These are phyloP conservation scores for Backusella sp. DNA, from an alignment of 192 early-diverging fungal species.

Conservation along the genomic window DNA sequence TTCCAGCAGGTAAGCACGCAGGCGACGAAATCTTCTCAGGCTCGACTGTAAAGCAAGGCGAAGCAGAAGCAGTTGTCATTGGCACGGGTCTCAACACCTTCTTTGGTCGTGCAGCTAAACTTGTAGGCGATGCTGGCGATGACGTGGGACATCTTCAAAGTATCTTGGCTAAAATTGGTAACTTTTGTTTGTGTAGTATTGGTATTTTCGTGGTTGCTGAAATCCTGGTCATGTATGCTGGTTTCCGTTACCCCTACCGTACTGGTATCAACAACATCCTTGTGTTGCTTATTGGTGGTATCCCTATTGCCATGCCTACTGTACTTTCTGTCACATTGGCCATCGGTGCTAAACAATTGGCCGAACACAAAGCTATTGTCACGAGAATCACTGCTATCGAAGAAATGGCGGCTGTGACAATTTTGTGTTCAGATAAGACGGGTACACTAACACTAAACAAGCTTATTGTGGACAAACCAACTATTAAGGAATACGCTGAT, in stretches of 20 bases:
- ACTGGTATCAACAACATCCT: conserved; percentile 79
- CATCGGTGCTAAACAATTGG: conserved; percentile 78
- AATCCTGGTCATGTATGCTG: conserved; percentile 70
- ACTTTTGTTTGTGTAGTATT: conserved; percentile 73
- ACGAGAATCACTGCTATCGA: conserved; percentile 81
- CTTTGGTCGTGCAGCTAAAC: conserved; percentile 80
- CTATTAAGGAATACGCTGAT: conserved; percentile 70
- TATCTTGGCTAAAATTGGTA: conserved; percentile 74
- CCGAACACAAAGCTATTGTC: conserved; percentile 81
- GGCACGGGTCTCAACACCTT: conserved; percentile 82
- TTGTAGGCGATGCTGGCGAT: conserved; percentile 70
- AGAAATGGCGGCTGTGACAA: conserved; percentile 76
- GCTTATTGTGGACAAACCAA: conserved; percentile 66
- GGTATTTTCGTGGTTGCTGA: conserved; percentile 69
- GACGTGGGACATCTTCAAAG: conserved; percentile 74
- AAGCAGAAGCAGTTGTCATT: conserved; percentile 75
- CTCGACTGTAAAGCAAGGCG: conserved; percentile 80
- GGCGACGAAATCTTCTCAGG: conserved; percentile 78
- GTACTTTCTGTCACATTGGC: conserved; percentile 78
- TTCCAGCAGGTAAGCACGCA: conserved; percentile 66
- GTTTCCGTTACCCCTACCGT: conserved; percentile 66
- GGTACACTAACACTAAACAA: conserved; percentile 93
- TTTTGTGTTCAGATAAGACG: conserved; percentile 94
- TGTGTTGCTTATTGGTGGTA: conserved; percentile 77
- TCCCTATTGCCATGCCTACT: conserved; percentile 82